Evolutionary conservation across 2,329 filamentous ascomycete species (phyloP).

Genomic region (Ophiostoma triangulosporum): DNA sequence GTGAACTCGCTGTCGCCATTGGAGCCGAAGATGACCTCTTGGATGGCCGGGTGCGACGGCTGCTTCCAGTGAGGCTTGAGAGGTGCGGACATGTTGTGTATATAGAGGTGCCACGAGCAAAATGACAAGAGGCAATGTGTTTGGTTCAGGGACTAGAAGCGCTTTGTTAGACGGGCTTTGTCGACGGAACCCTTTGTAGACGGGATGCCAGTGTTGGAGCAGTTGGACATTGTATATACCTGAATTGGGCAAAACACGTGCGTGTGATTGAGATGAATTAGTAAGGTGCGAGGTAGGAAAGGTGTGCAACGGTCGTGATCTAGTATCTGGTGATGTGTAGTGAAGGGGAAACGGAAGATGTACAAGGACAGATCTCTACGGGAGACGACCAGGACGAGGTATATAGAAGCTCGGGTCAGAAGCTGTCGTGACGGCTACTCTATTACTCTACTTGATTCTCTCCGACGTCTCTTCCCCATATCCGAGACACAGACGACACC

Average conservation of each 20-base stretch:
- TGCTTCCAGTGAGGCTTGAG: conserved; percentile 45
- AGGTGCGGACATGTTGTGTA: conserved; percentile 32
- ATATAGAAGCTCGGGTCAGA: not conserved
- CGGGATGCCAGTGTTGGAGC: no score
- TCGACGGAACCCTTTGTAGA: not conserved
- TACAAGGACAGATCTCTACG: not conserved
- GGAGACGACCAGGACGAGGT: not conserved
- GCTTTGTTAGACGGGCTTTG: not conserved
- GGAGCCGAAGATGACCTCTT: conserved; percentile 39
- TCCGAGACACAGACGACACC: not conserved
- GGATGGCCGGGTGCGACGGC: conserved; percentile 45
- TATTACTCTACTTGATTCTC: not conserved
- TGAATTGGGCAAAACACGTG: not conserved
- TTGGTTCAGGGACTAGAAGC: no score
- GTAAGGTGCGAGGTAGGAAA: not conserved
- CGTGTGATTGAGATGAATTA: not conserved
- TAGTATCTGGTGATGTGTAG: no score
- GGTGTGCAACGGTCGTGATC: not conserved
- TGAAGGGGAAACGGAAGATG: no score
- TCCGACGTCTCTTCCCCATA: not conserved
- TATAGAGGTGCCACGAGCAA: no score
- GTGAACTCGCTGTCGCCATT: conserved; percentile 39
- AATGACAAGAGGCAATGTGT: not conserved
- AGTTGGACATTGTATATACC: not conserved
- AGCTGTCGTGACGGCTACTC: not conserved